Conservation (phyloP, 768 basidiomycete genomes). For the Rhizopogon salebrosus region DNA sequence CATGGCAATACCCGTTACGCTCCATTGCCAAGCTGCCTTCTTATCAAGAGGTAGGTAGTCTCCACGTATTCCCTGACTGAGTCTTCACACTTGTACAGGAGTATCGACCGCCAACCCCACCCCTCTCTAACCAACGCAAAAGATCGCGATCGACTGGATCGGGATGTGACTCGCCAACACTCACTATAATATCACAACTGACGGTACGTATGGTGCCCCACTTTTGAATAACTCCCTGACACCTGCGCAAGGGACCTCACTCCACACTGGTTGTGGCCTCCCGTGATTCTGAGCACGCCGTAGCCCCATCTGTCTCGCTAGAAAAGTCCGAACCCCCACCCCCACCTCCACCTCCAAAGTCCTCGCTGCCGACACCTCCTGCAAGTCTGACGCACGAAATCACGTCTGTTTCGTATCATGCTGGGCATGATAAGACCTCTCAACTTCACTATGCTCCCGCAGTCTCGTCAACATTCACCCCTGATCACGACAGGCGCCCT, state of each 20-base stretch:
- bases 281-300: constrained; percentile 14
- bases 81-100: constrained; percentile 26
- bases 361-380: constrained; percentile 26
- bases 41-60: constrained; percentile 19
- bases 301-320: constrained; percentile 9
- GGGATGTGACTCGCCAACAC: constrained; percentile 30
- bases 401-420: constrained; percentile 9
- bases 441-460: constrained; percentile 21
- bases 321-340: constrained; percentile 15
- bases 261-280: constrained; percentile 18
- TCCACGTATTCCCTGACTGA: background rate
- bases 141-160: constrained; percentile 27
- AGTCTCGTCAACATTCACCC: constrained; percentile 20
- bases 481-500: constrained; percentile 25
- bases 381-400: constrained; percentile 21
- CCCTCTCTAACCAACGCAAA: constrained; percentile 34
- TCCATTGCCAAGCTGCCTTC: background rate
- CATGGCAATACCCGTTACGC: constrained; percentile 21
- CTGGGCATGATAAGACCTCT: constrained; percentile 11
- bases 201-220: constrained; percentile 13
- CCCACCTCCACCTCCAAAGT: constrained; percentile 24
- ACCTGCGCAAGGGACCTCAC: constrained; percentile 17
- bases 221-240: constrained; percentile 1
- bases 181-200: constrained; percentile 17
- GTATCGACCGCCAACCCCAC: constrained; percentile 58